Base-by-base conservation (phyloP, 805 yeast species). In the Candida koratica region DNA sequence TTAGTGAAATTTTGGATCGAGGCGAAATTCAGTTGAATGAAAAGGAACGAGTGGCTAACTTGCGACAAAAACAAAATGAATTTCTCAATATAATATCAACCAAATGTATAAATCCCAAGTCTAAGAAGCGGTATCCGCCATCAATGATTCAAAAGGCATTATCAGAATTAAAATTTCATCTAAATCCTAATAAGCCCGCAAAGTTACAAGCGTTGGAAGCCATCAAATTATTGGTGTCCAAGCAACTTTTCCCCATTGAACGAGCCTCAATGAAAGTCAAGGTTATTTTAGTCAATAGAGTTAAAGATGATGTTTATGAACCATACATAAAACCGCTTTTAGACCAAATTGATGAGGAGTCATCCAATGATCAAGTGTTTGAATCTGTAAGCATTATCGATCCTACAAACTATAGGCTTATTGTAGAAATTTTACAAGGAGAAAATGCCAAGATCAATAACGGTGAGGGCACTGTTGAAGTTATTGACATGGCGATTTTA, bases 11-110 rank as follows among this genome's bases (percentile, higher is more conserved):
- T 37, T 63, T 93, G 41, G 78, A 75, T 38, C 87, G 85, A 55
- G 98, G 98, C 25, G 98, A 93, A 58, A 81, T 93, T 46, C 97
- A 93, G 57, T 73, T 93, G 36, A 87, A 93, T 49, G 96, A 87
- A 58, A 88, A 86, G 64, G 98, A 93, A 61, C 71, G 98, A 51
- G 82, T 77, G 45, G 81, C 83, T 32, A 81, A 82, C 55, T 60
- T 77, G 41, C 73, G 70, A 37, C 89, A 85, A 57, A 73, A 81
- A 33, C 85, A 79, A 45, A 86, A 86, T 45, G 95, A 88, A 51
- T 81, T 88, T 43, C 63, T 93, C 22, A 86, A 81, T 33, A 78
- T 87, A 28, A 79, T 93, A 19, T 83, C 94, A 12, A 81, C 95
- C 4, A 88, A 87, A 57, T 89, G 97, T 55, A 81, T 93, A 32